A percentile compares a stretch with the other conserved stretches of the same genome.
Evolutionary conservation across 768 basidiomycete genomes (phyloP).

Genomic region (Suillus variegatus): DNA sequence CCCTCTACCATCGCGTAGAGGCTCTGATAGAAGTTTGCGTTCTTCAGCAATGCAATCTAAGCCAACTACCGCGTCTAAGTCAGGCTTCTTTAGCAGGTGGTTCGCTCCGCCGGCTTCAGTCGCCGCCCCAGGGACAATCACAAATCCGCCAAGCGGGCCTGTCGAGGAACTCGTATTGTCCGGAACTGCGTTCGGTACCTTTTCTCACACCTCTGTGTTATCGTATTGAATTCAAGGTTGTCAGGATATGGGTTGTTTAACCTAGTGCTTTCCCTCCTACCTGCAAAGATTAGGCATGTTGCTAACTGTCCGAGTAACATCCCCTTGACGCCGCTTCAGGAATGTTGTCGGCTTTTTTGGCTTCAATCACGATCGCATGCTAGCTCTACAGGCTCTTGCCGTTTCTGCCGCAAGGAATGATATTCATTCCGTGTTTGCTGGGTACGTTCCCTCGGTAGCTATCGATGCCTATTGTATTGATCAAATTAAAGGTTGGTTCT

Average conservation of each 20-base stretch:
- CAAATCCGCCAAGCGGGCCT: slow-evolving; percentile 46
- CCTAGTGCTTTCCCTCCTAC: slow-evolving; percentile 75
- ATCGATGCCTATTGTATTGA: slow-evolving; percentile 1
- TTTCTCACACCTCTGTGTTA: slow-evolving; percentile 6
- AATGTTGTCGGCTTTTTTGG: slow-evolving; percentile 75
- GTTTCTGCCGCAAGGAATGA: slow-evolving; percentile 68
- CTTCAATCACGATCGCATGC: slow-evolving; percentile 68
- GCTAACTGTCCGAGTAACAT: background rate
- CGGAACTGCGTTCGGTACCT: slow-evolving; percentile 74
- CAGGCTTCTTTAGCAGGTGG: slow-evolving; percentile 43
- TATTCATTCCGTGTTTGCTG: slow-evolving; percentile 75
- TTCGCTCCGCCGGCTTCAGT: slow-evolving; percentile 17
- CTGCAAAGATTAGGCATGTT: slow-evolving; percentile 65
- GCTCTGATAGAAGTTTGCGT: slow-evolving; percentile 25
- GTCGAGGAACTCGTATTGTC: slow-evolving; percentile 74
- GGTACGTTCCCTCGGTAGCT: slow-evolving; percentile 42
- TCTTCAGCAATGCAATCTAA: slow-evolving; percentile 21
- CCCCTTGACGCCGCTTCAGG: slow-evolving; percentile 36
- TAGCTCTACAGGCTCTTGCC: slow-evolving; percentile 68
- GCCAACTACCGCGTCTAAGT: slow-evolving; percentile 17
- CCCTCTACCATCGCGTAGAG: slow-evolving; percentile 36
- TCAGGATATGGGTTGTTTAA: slow-evolving; percentile 70
- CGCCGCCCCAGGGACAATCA: slow-evolving; percentile 21
- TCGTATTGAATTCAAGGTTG: slow-evolving; percentile 3
- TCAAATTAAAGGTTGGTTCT: slow-evolving; percentile 56